Evolutionary conservation across 2,329 filamentous ascomycete genomes (phyloP), one percentile per base, ranked within the genome.

Genomic region (Cordyceps fumosorosea): DNA sequence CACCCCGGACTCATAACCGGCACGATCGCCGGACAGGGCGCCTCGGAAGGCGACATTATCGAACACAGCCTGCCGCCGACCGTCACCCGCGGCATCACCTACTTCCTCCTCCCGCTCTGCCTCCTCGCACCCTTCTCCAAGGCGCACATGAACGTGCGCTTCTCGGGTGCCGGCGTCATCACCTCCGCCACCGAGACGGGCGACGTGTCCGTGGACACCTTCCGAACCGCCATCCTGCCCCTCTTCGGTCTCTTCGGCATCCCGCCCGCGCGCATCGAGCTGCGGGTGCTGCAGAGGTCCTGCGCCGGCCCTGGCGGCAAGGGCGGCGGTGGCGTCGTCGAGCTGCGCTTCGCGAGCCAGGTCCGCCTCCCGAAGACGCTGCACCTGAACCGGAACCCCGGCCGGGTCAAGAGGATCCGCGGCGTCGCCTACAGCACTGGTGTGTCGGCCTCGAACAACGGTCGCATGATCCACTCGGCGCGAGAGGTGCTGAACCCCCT

Each of bases 401-500:
- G 95, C 8, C 82, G 90, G 62, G 89, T 99, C 69, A 93, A 92
- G 82, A 86, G 87, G 68, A 89, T 99, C 67, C 84, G 93, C 62
- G 95, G 95, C 63, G 95, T 99, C 50, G 93, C 95, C 54, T 99
- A 98, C 76, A 89, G 90, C 61, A 92, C 91, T 0, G 95, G 96
- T 53, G 93, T 98, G 0, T 90, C 90, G 12, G 93, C 90, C 0
- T 92, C 89, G 56, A 97, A 97, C 74, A 99, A 98, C 73, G 90
- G 89, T 65, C 84, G 95, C 66, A 96, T 97, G 90, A 99, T 98
- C 70, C 90, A 96, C 70, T 85, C 89, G 2, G 92, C 93, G 12
- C 83, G 93, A 68, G 91, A 91, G 54, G 83, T 99, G 12, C 80
- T 99, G 53, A 99, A 99, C 73, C 82, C 87, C 5, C 82, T 99